A percentile compares a stretch with the other conserved stretches of the same genome.
Evolutionary conservation across 2,329 filamentous ascomycete genomes (phyloP).

Genomic region (Diaporthe australafricana): DNA sequence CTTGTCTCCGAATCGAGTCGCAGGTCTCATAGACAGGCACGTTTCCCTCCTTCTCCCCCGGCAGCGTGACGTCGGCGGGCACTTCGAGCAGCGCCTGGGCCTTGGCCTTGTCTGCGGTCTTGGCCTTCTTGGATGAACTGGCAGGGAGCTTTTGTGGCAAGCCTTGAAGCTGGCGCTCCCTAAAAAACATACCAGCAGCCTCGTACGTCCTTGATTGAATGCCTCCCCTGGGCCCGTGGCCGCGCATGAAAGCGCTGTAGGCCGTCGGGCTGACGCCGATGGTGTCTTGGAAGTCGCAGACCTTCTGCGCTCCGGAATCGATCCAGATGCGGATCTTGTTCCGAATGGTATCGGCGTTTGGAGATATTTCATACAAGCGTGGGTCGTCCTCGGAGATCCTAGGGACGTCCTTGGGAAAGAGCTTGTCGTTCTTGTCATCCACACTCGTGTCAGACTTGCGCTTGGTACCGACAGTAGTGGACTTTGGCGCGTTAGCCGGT

Average conservation of each 20-base stretch:
- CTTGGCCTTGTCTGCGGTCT: background rate
- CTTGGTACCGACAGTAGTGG: background rate
- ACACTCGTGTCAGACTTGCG: conserved; percentile 27
- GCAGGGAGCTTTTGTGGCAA: conserved; percentile 49
- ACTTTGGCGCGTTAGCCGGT: background rate
- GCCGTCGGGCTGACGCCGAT: conserved; percentile 54
- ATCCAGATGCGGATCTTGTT: conserved; percentile 56
- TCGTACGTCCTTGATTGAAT: conserved; percentile 47
- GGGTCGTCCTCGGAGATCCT: conserved; percentile 30
- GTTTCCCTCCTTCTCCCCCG: conserved; percentile 53
- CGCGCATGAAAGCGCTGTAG: conserved; percentile 61
- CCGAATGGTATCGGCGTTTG: conserved; percentile 31
- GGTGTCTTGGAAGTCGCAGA: conserved; percentile 60
- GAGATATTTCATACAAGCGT: conserved; percentile 4
- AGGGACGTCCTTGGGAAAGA: conserved; percentile 20
- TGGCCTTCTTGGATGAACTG: background rate
- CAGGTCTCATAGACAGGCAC: conserved; percentile 68
- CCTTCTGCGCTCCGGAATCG: conserved; percentile 60
- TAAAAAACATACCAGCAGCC: conserved; percentile 59
- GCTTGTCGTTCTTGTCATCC: background rate
- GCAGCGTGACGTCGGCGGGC: conserved; percentile 50
- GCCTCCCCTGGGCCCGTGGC: conserved; percentile 54
- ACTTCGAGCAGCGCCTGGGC: conserved; percentile 39
- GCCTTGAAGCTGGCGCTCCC: conserved; percentile 60
- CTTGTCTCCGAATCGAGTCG: conserved; percentile 68